Percentiles rank a stretch among this genome's conserved stretches.
Conservation (phyloP, 2,329 filamentous ascomycete species). For the Colletotrichum paranaense region DNA sequence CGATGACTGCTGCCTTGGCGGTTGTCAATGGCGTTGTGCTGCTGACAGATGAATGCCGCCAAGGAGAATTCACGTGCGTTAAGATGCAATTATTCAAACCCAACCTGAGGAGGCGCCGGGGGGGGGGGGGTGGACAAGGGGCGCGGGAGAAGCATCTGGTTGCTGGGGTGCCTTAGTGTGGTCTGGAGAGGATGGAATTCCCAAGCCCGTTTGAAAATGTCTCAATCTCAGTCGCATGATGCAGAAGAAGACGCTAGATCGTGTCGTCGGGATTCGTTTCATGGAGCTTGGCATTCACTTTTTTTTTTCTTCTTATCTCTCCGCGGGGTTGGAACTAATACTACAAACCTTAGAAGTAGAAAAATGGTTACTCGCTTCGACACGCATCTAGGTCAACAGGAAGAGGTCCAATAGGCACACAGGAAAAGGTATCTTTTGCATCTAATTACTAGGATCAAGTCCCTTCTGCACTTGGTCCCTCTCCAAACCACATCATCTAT, state of each 20-base stretch:
- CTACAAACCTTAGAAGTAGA: background rate
- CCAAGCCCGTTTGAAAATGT: constrained; percentile 31
- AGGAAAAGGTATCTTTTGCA: constrained; percentile 22
- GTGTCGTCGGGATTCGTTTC: constrained; percentile 5
- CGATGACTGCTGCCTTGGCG: constrained; percentile 18
- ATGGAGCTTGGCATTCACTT: background rate
- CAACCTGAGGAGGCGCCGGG: background rate
- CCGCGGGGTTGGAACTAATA: background rate
- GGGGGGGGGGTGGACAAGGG: background rate
- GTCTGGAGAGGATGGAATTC: background rate
- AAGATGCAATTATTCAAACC: background rate
- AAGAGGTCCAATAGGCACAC: background rate
- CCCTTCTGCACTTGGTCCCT: constrained; percentile 2
- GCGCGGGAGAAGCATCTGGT: background rate
- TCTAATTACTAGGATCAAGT: constrained; percentile 27
- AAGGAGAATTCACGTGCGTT: background rate
- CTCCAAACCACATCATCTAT: constrained; percentile 19
- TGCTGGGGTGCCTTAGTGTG: background rate
- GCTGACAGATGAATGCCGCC: background rate
- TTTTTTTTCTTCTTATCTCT: background rate
- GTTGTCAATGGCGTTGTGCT: constrained; percentile 18
- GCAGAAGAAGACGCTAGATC: constrained; percentile 26
- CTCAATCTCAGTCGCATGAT: constrained; percentile 24
- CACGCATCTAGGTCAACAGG: background rate
- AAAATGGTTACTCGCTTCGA: no score